Base-by-base conservation (phyloP, 2,329 filamentous ascomycete species). In the Fusarium xylarioides region DNA sequence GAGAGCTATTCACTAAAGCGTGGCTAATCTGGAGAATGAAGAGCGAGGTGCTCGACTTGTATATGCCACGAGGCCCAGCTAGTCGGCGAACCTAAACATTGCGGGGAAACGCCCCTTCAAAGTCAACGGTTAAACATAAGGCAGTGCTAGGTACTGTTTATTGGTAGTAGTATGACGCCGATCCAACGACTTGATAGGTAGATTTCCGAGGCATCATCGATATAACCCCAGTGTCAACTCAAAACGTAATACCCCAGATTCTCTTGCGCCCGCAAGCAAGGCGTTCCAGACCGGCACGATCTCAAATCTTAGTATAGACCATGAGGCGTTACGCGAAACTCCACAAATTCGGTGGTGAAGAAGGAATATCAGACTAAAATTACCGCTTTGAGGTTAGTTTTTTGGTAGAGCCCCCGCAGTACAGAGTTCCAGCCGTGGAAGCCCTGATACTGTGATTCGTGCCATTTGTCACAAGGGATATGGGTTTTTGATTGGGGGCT, bases 231-330 rank as follows among this genome's bases (percentile, higher is more conserved):
- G 35, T 14, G 47, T 61, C 57, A 34, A 44, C 52, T 40, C 52
- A n/a, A 52, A 66, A 68, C 65, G 65, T 61, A 67, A 67, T 60
- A 47, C 47, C 37, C 65, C 65, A 9, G 61, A 66, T 66, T 58
- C 26, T 28, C 16, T 58, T 58, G 52, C 64, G 64, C 61, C 64
- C 61, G 61, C 64, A 58, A 18, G 15, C 50, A 35, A n/a, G n/a
- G 30, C 5, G 63, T 61, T 68, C 65, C 47, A 68, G 62, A 67
- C 61, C 50, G 21, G 16, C 53, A 18, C 47, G 16, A 50, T 59
- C 46, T 34, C 19, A 1, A 37, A 16, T 37, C 18, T 38, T 16
- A n/a, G 50, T 23, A 50, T 26, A 30, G 35, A 12, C 47, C 35
- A 12, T 9, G 28, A 21, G 54, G 49, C 49, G 49, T 37, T 35